phyloP scores from a whole-genome alignment of 352 stramenopile species.

The Pythium phragmiticola region DNA sequence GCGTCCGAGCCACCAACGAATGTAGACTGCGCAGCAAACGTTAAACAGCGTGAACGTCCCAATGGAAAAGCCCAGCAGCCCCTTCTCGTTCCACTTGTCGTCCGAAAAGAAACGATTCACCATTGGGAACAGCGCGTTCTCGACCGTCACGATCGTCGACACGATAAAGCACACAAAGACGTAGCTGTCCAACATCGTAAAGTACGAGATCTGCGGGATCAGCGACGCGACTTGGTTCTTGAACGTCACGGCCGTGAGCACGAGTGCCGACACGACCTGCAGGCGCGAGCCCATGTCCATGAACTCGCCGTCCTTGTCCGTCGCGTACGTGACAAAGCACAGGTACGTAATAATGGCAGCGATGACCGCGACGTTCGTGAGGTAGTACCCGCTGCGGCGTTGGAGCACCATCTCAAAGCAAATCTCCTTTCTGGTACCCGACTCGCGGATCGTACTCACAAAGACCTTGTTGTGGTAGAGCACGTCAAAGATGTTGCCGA shows the following conservation, averaged over 20 bases:
- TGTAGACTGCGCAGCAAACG: slow-evolving; percentile 32
- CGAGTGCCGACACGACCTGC: slow-evolving; percentile 54
- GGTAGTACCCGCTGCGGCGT: slow-evolving; percentile 47
- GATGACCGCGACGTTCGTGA: slow-evolving; percentile 54
- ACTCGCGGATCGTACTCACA: slow-evolving; percentile 38
- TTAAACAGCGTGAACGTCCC: slow-evolving; percentile 45
- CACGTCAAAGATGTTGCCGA: slow-evolving; percentile 56
- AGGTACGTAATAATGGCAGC: slow-evolving; percentile 53
- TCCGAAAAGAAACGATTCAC: slow-evolving; percentile 27
- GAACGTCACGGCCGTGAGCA: slow-evolving; percentile 66
- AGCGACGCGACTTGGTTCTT: slow-evolving; percentile 49
- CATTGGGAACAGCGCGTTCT: slow-evolving; percentile 51
- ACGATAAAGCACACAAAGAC: slow-evolving; percentile 69
- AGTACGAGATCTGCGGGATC: slow-evolving; percentile 64
- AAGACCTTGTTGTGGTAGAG: slow-evolving; percentile 53
- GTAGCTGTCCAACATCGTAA: slow-evolving; percentile 62
- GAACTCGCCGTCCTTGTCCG: slow-evolving; percentile 30
- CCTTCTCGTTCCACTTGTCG: slow-evolving; percentile 30
- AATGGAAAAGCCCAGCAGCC: slow-evolving; percentile 36
- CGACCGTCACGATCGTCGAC: slow-evolving; percentile 46
- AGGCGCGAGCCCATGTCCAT: slow-evolving; percentile 55
- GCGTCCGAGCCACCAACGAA: slow-evolving; percentile 32
- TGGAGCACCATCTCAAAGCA: slow-evolving; percentile 61
- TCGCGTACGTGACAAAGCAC: slow-evolving; percentile 50
- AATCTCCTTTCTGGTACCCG: slow-evolving; percentile 40